Conservation (phyloP, 148 eudicot genomes). For the Heliamphora exappendiculata region DNA sequence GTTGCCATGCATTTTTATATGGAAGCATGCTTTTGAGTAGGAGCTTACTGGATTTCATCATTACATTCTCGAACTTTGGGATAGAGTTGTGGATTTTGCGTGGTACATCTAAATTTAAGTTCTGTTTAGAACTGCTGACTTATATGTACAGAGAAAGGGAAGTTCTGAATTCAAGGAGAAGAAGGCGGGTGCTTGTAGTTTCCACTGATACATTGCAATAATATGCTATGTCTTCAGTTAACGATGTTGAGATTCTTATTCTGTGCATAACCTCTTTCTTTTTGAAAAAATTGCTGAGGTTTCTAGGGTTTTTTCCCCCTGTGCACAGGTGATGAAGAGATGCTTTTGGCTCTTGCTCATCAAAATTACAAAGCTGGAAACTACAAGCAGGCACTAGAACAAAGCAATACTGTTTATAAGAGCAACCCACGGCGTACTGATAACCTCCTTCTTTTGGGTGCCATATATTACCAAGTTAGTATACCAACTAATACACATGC, state of each 20-base stretch:
- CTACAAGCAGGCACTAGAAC: constrained; percentile 78
- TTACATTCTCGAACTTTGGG: not conserved
- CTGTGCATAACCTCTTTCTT: not conserved
- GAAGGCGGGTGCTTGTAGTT: not conserved
- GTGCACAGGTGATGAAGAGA: constrained; percentile 68
- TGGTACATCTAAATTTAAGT: not conserved
- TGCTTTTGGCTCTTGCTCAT: constrained; percentile 65
- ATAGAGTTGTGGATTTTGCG: not conserved
- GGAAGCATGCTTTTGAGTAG: not conserved
- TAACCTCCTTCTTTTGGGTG: constrained; percentile 84
- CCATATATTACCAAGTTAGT: constrained; percentile 80
- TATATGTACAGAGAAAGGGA: not conserved
- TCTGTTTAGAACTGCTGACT: not conserved
- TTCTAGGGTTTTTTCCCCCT: not conserved
- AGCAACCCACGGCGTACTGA: constrained; percentile 81
- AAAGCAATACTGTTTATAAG: constrained; percentile 68
- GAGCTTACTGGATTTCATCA: not conserved
- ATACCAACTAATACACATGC: not conserved
- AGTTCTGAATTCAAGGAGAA: not conserved
- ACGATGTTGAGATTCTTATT: not conserved
- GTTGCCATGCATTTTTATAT: not conserved
- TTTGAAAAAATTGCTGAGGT: too few relatives aligned
- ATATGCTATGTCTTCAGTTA: not conserved
- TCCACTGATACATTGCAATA: not conserved
- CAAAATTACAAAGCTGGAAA: constrained; percentile 86